Conservation (phyloP, 140 eudicot species). For the Flaveria floridana region DNA sequence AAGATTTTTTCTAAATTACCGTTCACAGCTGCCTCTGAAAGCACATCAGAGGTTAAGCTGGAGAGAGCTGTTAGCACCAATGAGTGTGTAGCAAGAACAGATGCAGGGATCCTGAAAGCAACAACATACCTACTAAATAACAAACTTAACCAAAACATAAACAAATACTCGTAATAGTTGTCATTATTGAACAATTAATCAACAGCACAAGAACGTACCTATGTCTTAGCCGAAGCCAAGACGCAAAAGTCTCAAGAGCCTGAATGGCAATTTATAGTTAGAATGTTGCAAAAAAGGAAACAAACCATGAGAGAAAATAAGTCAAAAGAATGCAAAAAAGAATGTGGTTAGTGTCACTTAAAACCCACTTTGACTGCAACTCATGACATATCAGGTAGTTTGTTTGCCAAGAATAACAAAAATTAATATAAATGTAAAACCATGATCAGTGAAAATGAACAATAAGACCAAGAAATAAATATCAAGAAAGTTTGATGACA, state of each 20-base stretch:
- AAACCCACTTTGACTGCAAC: too few relatives aligned
- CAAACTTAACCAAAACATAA: neutral
- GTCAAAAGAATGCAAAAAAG: neutral
- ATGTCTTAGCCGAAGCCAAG: constrained; percentile 97
- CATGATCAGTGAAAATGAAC: neutral
- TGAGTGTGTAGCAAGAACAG: constrained; percentile 89
- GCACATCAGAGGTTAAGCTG: constrained; percentile 72
- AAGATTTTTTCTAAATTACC: constrained; percentile 42
- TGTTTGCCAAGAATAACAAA: neutral
- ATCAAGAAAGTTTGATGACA: neutral
- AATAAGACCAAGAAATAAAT: constrained; percentile 18
- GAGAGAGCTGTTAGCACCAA: constrained; percentile 93
- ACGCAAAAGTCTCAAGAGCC: constrained; percentile 99
- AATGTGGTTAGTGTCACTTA: neutral
- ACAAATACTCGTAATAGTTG: neutral
- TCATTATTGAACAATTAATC: neutral
- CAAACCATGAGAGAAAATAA: constrained; percentile 1
- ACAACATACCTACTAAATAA: constrained; percentile 27
- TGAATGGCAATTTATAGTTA: constrained; percentile 35
- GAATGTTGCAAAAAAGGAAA: constrained; percentile 12
- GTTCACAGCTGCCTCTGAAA: constrained; percentile 92
- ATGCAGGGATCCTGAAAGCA: constrained; percentile 81
- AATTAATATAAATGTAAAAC: constrained; percentile 1
- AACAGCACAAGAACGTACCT: constrained; percentile 45
- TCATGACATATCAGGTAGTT: neutral